Conservation (phyloP, 2,329 filamentous ascomycete genomes). For the Beauveria scarabaeidicola region DNA sequence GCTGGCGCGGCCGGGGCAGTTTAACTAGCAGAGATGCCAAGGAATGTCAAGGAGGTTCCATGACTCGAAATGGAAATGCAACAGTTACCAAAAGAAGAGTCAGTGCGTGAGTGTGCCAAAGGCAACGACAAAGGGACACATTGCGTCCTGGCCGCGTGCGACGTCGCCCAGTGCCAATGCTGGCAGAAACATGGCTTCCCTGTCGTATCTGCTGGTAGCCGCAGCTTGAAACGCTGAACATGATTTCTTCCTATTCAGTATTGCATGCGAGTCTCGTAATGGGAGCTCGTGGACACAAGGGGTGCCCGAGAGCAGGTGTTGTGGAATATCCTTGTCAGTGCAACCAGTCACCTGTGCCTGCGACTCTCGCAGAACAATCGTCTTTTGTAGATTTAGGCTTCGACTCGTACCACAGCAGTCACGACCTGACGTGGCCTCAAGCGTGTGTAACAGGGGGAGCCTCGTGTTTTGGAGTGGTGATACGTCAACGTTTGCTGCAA, state of each 20-base stretch:
- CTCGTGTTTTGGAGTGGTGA: not conserved
- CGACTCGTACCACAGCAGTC: not conserved
- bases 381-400: not conserved
- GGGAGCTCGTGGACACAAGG: not conserved
- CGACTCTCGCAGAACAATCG: not conserved
- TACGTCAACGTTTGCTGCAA: not conserved
- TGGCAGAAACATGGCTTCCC: not conserved
- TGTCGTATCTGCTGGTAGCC: constrained; percentile 5
- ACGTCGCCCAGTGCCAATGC: not conserved
- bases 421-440: not conserved
- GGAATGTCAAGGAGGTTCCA: not conserved
- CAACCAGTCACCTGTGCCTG: not conserved
- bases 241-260: not conserved
- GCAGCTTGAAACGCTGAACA: not conserved
- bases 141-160: not conserved
- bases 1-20: not conserved
- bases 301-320: not conserved
- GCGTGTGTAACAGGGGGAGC: not conserved
- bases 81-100: not conserved
- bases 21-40: not conserved
- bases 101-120: not conserved
- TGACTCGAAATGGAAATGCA: not conserved
- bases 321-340: not conserved
- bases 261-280: not conserved
- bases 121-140: not conserved